Percentiles rank a stretch among this genome's conserved stretches.
phyloP scores from a whole-genome alignment of 805 yeast species.

The Naumovozyma castellii region DNA sequence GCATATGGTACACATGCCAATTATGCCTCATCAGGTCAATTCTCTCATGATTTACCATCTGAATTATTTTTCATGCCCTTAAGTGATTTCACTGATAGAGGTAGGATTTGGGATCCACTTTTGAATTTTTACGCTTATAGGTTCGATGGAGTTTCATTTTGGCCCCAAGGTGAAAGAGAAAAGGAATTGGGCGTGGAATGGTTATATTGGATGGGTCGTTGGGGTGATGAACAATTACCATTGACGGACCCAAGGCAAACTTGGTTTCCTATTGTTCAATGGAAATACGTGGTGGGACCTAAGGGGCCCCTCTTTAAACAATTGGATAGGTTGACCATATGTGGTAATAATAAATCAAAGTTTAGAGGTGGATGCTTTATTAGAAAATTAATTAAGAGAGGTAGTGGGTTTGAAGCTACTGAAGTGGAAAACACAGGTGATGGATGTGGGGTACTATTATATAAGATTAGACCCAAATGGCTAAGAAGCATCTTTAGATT shows the following conservation, averaged over 20 bases:
- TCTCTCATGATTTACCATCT: slow-evolving; percentile 78
- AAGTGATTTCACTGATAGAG: slow-evolving; percentile 85
- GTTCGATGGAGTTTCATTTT: slow-evolving; percentile 46
- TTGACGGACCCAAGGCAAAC: slow-evolving; percentile 66
- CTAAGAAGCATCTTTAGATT: slow-evolving; percentile 38
- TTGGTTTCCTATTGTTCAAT: slow-evolving; percentile 78
- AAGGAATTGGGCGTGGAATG: slow-evolving; percentile 44
- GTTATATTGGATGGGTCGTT: slow-evolving; percentile 69
- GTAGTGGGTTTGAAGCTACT: slow-evolving; percentile 62
- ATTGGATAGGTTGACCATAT: slow-evolving; percentile 55
- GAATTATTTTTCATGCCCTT: slow-evolving; percentile 54
- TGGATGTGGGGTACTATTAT: slow-evolving; percentile 58
- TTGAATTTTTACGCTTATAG: slow-evolving; percentile 73
- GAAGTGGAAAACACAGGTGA: slow-evolving; percentile 57
- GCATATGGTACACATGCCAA: slow-evolving; percentile 96
- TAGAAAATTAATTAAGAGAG: slow-evolving; percentile 60
- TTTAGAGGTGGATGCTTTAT: slow-evolving; percentile 67
- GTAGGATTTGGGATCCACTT: slow-evolving; percentile 87
- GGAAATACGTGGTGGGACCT: slow-evolving; percentile 87
- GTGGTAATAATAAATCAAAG: too few relatives aligned
- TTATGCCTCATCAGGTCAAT: slow-evolving; percentile 85
- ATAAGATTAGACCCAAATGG: slow-evolving; percentile 41
- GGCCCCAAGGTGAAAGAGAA: slow-evolving; percentile 27
- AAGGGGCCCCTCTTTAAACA: slow-evolving; percentile 78
- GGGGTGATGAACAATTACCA: slow-evolving; percentile 75